Evolutionary conservation across 352 stramenopile genomes (phyloP).

Genomic region (Globisporangium heterothallicum): DNA sequence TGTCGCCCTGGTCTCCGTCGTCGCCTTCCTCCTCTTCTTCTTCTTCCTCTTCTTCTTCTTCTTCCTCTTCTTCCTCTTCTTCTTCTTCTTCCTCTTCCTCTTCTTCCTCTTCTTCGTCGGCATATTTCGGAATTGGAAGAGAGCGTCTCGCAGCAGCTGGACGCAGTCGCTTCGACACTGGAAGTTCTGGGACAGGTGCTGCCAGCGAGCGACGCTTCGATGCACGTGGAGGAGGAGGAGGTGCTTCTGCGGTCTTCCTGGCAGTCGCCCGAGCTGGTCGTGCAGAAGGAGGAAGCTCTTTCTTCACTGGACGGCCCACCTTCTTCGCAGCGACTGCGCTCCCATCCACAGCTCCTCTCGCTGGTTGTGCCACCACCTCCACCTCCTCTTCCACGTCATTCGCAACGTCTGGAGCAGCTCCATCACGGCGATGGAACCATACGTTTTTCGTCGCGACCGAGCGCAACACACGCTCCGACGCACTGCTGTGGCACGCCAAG

Average conservation of each 20-base stretch:
- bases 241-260: slow-evolving; percentile 3
- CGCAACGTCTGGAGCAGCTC: background rate
- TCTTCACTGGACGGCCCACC: slow-evolving; percentile 3
- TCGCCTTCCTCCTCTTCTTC: slow-evolving; percentile 22
- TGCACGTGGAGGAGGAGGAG: background rate
- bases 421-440: slow-evolving; percentile 38
- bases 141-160: slow-evolving; percentile 9
- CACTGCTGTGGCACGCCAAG: slow-evolving; percentile 53
- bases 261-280: slow-evolving; percentile 1
- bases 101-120: slow-evolving; percentile 8
- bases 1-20: slow-evolving; percentile 16
- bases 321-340: slow-evolving; percentile 4
- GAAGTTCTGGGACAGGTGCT: background rate
- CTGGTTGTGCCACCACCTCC: background rate
- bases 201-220: slow-evolving; percentile 11
- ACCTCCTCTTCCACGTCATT: slow-evolving; percentile 9
- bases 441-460: slow-evolving; percentile 60
- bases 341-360: background rate
- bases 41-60: slow-evolving; percentile 12
- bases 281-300: slow-evolving; percentile 1
- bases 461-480: slow-evolving; percentile 39
- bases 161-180: slow-evolving; percentile 11
- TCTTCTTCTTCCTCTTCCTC: slow-evolving; percentile 7
- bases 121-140: slow-evolving; percentile 10
- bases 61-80: slow-evolving; percentile 13